Base-by-base conservation (phyloP, 371 early-diverging fungal genomes). In the Haplosporangium sp. region DNA sequence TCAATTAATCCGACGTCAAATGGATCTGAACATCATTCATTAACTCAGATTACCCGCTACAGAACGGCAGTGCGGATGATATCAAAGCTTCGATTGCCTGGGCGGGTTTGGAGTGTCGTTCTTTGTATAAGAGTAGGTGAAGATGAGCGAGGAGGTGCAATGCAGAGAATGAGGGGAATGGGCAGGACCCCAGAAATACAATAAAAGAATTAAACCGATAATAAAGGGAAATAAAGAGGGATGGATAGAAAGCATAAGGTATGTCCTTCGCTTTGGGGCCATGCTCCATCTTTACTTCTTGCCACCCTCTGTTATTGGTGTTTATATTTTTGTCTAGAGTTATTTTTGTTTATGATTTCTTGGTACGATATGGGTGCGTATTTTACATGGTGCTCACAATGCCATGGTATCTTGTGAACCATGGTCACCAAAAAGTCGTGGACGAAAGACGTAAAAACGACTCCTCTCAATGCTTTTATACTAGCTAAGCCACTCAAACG, bases 221-320 rank as follows among this genome's bases (percentile, higher is more conserved):
- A 18, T 50, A 13, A 50, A 21, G 20, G 18, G 13, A 50, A 4
- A 50, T 8, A 18, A n/a, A 21, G 18, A 50, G 18, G 18, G 5
- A 18, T 9, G 20, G 46, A 11, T 10, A n/a, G 46, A 46, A 46
- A 46, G 46, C 46, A 46, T 29, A 29, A 29, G 29, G 29, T 29
- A 4, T 29, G 4, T 29, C 29, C 29, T 29, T 29, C 29, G 29
- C 29, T 29, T 29, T 29, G 29, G 29, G 29, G 4, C 29, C 29
- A 29, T 29, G 29, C 29, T 29, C 29, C 29, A 29, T 29, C 29
- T 45, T 11, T 45, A 45, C 16, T 13, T 45, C 16, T 11, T 13
- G 45, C 16, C 45, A 45, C 45, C 50, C 50, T 50, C 55, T 55
- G 29, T 55, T 55, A 29, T 55, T 55, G 37, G 36, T 50, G 50